Base-by-base conservation (phyloP, 148 eudicot species). In the Agrostemma githago region DNA sequence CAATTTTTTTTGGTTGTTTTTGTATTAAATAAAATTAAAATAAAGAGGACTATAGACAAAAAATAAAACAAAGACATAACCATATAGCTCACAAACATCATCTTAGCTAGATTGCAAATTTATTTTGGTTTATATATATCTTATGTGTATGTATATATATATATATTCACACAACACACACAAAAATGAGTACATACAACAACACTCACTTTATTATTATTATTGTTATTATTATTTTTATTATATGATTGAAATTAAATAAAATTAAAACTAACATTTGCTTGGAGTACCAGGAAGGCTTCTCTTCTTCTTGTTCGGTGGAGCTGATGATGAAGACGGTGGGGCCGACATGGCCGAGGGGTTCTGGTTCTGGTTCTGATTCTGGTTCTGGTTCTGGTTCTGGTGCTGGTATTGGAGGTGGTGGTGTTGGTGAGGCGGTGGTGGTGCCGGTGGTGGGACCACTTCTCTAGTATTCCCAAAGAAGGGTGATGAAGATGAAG, bases 201-300 rank as follows among this genome's bases (percentile, higher is more conserved):
- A 26, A 26, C 34, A 26, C 34, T 26, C 34, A 26, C 34, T 26
- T 26, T 26, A 26, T 26, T 26, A 0, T 26, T 26, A n/a, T n/a
- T n/a, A n/a, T n/a, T 26, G 1, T 26, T 26, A 0, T 26, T 26
- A 26, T 26, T 26, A 26, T 26, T 26, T 26, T 26, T 26, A 26
- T 26, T 26, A 26, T 26, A 26, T 26, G 34, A 26, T 66, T 65
- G 11, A 26, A 39, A 61, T 5, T 63, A 34, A 63, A 21, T 19
- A 0, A 53, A 4, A 46, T 40, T 43, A 26, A 37, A 15, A 44
- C 83, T 80, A 63, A 79, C 76, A 79, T 79, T 85, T 85, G 87
- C 87, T 77, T 77, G 85, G 83, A 57, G 85, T 71, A 56, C 87
- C 87, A 5, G 87, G 83, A 43, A 74, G 83, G 70, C 80, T 79